Base-by-base conservation (phyloP, 78 protist genomes). In the Dictyostelium firmibasis region DNA sequence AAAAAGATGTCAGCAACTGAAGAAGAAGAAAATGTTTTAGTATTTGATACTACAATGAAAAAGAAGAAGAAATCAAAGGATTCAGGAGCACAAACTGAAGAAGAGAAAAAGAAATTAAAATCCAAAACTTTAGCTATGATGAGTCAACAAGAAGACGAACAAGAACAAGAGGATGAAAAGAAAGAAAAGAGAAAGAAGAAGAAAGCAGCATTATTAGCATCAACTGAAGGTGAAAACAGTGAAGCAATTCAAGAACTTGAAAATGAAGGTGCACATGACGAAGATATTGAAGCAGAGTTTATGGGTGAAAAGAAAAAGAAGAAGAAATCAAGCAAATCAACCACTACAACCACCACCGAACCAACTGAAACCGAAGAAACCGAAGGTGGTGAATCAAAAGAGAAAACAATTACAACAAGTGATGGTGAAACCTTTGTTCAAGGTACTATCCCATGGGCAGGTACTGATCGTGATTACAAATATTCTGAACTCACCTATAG, bases 401-500 rank as follows among this genome's bases (percentile, higher is more conserved):
- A 92, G 36, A 79, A 83, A 16, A 53, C 92, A 31, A 35, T 27
- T 35, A 70, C 92, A 14, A 36, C 74, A 27, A 29, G 50, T 44
- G 92, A 50, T 33, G n/a, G 29, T 29, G 84, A 75, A n/a, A 29
- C 25, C 20, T 74, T 29, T 41, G 84, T 44, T 47, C 76, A 77
- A 5, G 75, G 72, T 29, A 83, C 75, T 23, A 74, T 81, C 35
- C 89, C 96, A 43, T 83, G 91, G 96, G 47, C 69, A 11, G 92
- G 92, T 36, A 44, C 84, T 0, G 91, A 92, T 27, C 86, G 91
- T 43, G 96, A 81, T 64, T 92, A 83, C 50, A 83, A 78, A 92
- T 92, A 85, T 84, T 60, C 91, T 41, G 94, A 93, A 50, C 67
- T 93, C 50, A 82, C 92, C 79, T 83, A 83, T 47, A 41, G 96